Conservation (phyloP, 2,329 filamentous ascomycete genomes). For the Fusarium chlamydosporum region DNA sequence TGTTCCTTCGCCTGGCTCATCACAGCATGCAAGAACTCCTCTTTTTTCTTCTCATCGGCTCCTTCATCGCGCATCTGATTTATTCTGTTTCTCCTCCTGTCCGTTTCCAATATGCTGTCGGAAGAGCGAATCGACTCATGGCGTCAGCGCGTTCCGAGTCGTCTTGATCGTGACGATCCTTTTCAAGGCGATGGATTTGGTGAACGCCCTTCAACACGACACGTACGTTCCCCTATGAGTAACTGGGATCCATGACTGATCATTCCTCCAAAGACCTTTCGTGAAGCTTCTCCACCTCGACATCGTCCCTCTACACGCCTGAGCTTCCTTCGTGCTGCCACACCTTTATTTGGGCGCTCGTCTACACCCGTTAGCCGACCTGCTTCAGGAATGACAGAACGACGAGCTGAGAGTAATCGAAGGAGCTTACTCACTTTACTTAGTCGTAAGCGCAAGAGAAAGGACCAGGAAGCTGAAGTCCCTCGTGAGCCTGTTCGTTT, state of each 20-base stretch:
- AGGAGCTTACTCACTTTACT: conserved; percentile 47
- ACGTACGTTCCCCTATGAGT: conserved; percentile 36
- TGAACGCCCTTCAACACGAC: conserved; percentile 51
- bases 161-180: conserved; percentile 55
- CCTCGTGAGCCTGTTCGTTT: conserved; percentile 47
- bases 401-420: conserved; percentile 27
- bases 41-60: background rate
- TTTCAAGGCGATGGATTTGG: conserved; percentile 55
- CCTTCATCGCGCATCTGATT: background rate
- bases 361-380: conserved; percentile 35
- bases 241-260: background rate
- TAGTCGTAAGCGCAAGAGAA: conserved; percentile 49
- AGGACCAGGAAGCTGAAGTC: conserved; percentile 32
- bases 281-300: conserved; percentile 34
- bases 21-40: background rate
- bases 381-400: conserved; percentile 14
- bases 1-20: background rate
- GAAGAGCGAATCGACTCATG: conserved; percentile 52
- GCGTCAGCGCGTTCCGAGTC: conserved; percentile 55
- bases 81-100: conserved; percentile 5
- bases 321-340: conserved; percentile 49
- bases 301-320: conserved; percentile 49
- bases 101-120: conserved; percentile 18
- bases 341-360: conserved; percentile 47
- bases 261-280: conserved; percentile 43